Evolutionary conservation across 345 rosid species (phyloP).

Genomic region (Boechera retrofracta): DNA sequence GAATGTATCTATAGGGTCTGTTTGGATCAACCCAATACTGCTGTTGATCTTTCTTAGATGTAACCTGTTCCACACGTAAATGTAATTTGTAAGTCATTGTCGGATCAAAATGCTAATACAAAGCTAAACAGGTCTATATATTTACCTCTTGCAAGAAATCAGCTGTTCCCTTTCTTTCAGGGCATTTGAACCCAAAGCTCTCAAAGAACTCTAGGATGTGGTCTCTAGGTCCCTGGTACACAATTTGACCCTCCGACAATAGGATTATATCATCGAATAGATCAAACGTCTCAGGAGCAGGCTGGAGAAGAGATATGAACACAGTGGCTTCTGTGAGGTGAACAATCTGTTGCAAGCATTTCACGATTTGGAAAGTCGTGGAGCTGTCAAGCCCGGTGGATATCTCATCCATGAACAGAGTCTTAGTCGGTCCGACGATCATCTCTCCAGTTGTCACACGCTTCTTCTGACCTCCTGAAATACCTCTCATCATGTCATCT

Average conservation of each 20-base stretch:
- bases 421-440: conserved; percentile 87
- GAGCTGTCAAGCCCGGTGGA: conserved; percentile 88
- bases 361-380: conserved; percentile 75
- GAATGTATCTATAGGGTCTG: conserved; percentile 57
- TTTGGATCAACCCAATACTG: conserved; percentile 71
- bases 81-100: background rate
- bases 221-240: conserved; percentile 78
- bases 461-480: conserved; percentile 82
- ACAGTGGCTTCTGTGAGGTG: conserved; percentile 73
- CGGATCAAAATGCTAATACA: background rate
- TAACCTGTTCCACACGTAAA: conserved; percentile 56
- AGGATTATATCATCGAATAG: conserved; percentile 74
- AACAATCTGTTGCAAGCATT: conserved; percentile 81
- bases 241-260: conserved; percentile 72
- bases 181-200: conserved; percentile 66
- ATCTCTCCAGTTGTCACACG: conserved; percentile 88
- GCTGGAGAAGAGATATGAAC: conserved; percentile 76
- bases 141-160: conserved; percentile 86
- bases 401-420: conserved; percentile 85
- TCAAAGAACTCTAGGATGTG: conserved; percentile 66
- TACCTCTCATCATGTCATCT: conserved; percentile 75
- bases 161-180: conserved; percentile 82
- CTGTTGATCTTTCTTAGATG: conserved; percentile 81
- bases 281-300: conserved; percentile 83
- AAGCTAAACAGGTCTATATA: background rate